Evolutionary conservation across 192 early-diverging fungal species (phyloP).

Genomic region (Coemansia sp.): DNA sequence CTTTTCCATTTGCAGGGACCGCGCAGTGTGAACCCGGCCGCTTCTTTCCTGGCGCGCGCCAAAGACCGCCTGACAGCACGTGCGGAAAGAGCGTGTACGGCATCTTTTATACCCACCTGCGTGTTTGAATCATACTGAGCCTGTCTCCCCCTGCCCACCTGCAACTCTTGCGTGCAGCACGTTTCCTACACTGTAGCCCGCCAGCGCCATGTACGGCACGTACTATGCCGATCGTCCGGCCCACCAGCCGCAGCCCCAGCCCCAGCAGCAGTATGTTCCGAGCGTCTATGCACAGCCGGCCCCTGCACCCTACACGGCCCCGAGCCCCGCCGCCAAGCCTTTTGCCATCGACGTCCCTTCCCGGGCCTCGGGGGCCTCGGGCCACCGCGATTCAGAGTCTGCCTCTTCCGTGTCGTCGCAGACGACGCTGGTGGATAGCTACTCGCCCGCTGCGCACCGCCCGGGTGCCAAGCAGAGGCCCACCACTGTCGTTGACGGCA

Average conservation of each 20-base stretch:
- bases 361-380: not conserved
- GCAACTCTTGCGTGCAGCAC: not conserved
- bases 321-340: slow-evolving; percentile 8
- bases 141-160: too few relatives aligned
- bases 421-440: slow-evolving; percentile 25
- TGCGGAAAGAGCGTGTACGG: too few relatives aligned
- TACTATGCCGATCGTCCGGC: slow-evolving; percentile 5
- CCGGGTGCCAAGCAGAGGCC: slow-evolving; percentile 1
- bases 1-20: too few relatives aligned
- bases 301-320: too few relatives aligned
- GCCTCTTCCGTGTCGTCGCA: slow-evolving; percentile 44
- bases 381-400: slow-evolving; percentile 37
- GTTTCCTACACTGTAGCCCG: not conserved
- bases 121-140: too few relatives aligned
- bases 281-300: slow-evolving; percentile 2
- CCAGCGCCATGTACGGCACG: too few relatives aligned
- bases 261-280: slow-evolving; percentile 1
- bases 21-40: too few relatives aligned
- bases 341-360: slow-evolving; percentile 31
- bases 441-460: slow-evolving; percentile 10
- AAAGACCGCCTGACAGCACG: too few relatives aligned
- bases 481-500: not conserved
- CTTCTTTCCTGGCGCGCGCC: too few relatives aligned
- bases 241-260: slow-evolving; percentile 1
- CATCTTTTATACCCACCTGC: not conserved